Base-by-base conservation (phyloP, 345 rosid species). In the Pistacia vera region DNA sequence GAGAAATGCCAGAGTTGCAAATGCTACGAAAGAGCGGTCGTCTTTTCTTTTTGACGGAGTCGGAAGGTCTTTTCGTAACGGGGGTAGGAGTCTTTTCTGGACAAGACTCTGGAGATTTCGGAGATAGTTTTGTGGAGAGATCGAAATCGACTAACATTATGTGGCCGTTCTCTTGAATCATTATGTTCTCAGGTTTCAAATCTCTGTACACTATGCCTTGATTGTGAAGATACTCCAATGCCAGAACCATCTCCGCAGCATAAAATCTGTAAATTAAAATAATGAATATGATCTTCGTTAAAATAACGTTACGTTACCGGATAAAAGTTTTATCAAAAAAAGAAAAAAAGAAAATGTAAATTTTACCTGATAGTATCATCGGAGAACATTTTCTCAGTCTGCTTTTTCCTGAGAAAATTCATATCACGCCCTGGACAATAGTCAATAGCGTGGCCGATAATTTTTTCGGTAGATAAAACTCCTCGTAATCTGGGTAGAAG, bases 121-220 rank as follows among this genome's bases (percentile, higher is more conserved):
- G 83, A 36, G 89, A 12, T 3, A 95, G 93, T 41, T 88, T 87
- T 13, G 90, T 88, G 36, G 98, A 95, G 73, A 95, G 97, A 75
- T 95, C 98, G 80, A 93, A 95, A 83, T 95, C 98, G 11, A 95
- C 95, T 8, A 95, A 89, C 98, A 95, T 95, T 69, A 95, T 72
- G 79, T 95, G 98, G 71, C 98, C 97, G 59, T 81, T 85, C 63
- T 88, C 95, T 73, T 93, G 98, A 60, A 95, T 87, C 92, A 93
- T 80, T 10, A 95, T 80, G 75, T 95, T 95, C 28, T 95, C 97
- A 4, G 97, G 98, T 79, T 95, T 95, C 67, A 95, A 75, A 85
- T 95, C 98, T 69, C 98, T 79, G 80, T 92, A 95, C 0, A 88
- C 97, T 30, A 95, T 89, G 36, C 97, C 97, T 71, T 78, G 57